Conservation (phyloP, 495 filamentous ascomycete genomes). For the Penicillium desertorum region DNA sequence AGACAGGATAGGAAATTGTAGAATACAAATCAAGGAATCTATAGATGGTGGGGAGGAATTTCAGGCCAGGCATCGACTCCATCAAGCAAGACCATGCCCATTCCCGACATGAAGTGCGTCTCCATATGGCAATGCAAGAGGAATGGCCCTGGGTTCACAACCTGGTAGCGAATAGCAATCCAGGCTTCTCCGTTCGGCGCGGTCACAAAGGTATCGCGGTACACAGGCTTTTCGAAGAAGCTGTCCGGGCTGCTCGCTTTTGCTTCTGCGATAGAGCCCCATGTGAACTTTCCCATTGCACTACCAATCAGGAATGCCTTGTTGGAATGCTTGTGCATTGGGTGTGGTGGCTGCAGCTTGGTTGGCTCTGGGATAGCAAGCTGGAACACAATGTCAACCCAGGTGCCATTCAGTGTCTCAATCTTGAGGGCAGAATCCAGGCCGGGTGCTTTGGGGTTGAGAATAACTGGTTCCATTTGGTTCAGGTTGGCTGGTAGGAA, state of each 20-base stretch:
- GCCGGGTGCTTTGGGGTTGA: too few relatives aligned
- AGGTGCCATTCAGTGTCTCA: too few relatives aligned
- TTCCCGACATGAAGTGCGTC: conserved; percentile 37
- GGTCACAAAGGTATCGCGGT: conserved; percentile 19
- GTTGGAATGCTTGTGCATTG: conserved; percentile 57
- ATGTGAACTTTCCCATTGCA: conserved; percentile 36
- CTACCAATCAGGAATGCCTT: conserved; percentile 48
- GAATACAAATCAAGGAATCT: too few relatives aligned
- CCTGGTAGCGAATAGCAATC: conserved; percentile 52
- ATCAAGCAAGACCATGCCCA: too few relatives aligned
- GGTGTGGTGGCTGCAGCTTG: conserved; percentile 38
- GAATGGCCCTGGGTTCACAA: conserved; percentile 51
- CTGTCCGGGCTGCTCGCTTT: too few relatives aligned
- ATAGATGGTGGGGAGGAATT: too few relatives aligned
- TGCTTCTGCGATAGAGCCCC: too few relatives aligned
- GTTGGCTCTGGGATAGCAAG: conserved; percentile 19
- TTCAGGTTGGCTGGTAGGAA: conserved; percentile 15
- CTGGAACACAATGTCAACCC: conserved; percentile 45
- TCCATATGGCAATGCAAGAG: conserved; percentile 56
- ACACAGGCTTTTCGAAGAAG: too few relatives aligned
- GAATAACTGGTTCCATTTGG: too few relatives aligned
- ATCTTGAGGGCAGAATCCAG: too few relatives aligned
- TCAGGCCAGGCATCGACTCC: too few relatives aligned
- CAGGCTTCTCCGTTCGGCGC: conserved; percentile 29
- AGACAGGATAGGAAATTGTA: too few relatives aligned